A percentile compares a stretch with the other conserved stretches of the same genome.
These are phyloP conservation scores for Chytriomyces sp. DNA, from an alignment of 192 early-diverging fungal species.

Conservation along the genomic window DNA sequence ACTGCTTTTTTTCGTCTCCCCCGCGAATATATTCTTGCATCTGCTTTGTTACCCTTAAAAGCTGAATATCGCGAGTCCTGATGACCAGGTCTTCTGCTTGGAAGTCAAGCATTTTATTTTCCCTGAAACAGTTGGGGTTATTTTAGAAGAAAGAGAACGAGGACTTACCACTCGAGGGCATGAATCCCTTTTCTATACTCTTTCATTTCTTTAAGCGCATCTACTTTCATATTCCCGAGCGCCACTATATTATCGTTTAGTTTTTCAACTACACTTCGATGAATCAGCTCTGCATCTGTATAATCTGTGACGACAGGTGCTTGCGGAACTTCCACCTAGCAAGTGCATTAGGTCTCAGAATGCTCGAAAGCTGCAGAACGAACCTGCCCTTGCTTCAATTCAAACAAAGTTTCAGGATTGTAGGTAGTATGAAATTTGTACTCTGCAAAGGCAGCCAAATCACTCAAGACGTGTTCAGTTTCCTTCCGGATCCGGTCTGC, in stretches of 20 bases:
- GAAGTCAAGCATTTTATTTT: conserved; percentile 67
- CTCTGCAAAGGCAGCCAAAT: conserved; percentile 55
- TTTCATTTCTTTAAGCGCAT: conserved; percentile 65
- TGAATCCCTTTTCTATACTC: conserved; percentile 66
- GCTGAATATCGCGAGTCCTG: conserved; percentile 61
- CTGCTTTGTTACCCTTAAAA: conserved; percentile 62
- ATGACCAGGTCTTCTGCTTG: conserved; percentile 61
- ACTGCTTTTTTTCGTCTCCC: conserved; percentile 58
- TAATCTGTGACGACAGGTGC: conserved; percentile 65
- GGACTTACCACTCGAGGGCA: conserved; percentile 61
- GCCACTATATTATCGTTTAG: conserved; percentile 55
- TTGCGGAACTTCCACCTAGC: conserved; percentile 62
- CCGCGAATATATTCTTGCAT: conserved; percentile 66
- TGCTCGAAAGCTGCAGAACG: background rate
- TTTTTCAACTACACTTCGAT: conserved; percentile 53
- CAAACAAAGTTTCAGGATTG: conserved; percentile 57
- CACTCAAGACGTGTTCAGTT: conserved; percentile 44
- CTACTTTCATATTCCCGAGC: conserved; percentile 58
- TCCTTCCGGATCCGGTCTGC: conserved; percentile 47
- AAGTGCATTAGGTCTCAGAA: background rate
- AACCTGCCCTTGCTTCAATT: conserved; percentile 64
- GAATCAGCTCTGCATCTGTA: conserved; percentile 52
- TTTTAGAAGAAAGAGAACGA: background rate
- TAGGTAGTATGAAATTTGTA: conserved; percentile 56
- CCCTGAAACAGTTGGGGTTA: conserved; percentile 37